Evolutionary conservation across 331 rosid genomes (phyloP).

Genomic region (Malus hybrid): DNA sequence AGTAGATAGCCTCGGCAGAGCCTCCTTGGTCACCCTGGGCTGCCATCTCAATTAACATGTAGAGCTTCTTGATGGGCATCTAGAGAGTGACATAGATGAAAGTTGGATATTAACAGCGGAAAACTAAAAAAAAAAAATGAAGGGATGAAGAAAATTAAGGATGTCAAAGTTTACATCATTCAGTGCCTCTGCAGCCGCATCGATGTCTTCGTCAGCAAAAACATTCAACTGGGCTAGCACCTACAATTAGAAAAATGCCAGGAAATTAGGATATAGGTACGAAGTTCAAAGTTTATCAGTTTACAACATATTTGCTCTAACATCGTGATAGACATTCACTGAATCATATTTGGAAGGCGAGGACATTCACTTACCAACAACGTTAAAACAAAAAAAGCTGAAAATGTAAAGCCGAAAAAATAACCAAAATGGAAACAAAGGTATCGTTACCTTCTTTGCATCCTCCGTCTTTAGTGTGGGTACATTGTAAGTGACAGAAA

Average conservation of each 20-base stretch:
- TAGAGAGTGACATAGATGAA: slow-evolving; percentile 17
- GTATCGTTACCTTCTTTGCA: slow-evolving; percentile 68
- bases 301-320: not conserved
- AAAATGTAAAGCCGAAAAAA: not conserved
- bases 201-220: slow-evolving; percentile 63
- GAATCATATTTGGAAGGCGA: not conserved
- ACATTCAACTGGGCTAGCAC: slow-evolving; percentile 76
- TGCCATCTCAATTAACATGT: slow-evolving; percentile 91
- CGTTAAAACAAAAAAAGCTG: not conserved
- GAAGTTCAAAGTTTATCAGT: not conserved
- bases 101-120: not conserved
- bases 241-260: slow-evolving; percentile 32
- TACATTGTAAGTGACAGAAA: slow-evolving; percentile 69
- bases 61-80: slow-evolving; percentile 92
- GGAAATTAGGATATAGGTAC: not conserved
- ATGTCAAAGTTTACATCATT: slow-evolving; percentile 50
- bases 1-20: slow-evolving; percentile 69
- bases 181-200: slow-evolving; percentile 86
- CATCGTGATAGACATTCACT: not conserved
- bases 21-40: slow-evolving; percentile 88
- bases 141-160: not conserved
- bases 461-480: slow-evolving; percentile 60
- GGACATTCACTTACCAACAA: not conserved
- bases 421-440: not conserved
- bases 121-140: not conserved